Evolutionary conservation across 2,329 filamentous ascomycete genomes (phyloP), one percentile per base, ranked within the genome.

Genomic region (Claviceps sp.): DNA sequence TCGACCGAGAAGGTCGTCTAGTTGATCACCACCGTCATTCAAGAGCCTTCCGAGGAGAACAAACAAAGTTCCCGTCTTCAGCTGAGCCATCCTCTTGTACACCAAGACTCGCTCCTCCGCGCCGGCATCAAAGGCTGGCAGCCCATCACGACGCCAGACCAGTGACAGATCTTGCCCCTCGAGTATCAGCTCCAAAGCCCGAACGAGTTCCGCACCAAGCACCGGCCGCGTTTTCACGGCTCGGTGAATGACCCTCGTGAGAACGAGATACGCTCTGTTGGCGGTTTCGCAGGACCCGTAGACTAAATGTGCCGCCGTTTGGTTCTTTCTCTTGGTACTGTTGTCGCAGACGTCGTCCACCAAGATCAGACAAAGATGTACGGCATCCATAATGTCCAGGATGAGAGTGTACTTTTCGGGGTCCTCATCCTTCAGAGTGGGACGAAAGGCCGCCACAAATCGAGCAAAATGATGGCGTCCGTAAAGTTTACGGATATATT

Each of bases 281-380:
- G 55, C 55, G 13, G 55, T 56, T 14, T 56, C 53, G 26, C 51
- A 53, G 11, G 55, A 54, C 14, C 55, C 55, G 22, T 54, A 56
- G 34, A 56, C 45, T 20, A 56, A 30, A 24, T 56, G 55, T n/a
- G 55, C 55, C 6, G 55, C 54, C 2, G 52, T 52, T 22, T 55
- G 51, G 16, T 56, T 54, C 45, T 56, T 56, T 16, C 55, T 49
- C 51, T 54, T 54, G 40, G 37, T 22, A 48, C 55, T 56, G 48
- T 56, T 37, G 43, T 56, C 55, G 24, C 53, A 56, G 20, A 56
- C 55, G 37, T 56, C 55, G 30, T 56, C 55, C 13, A 56, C 55
- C 3, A 56, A 37, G 13, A 56, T 56, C 2, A 56, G 42, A n/a
- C 51, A 52, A n/a, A 56, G 53, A 41, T 56, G 55, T 3, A 56